Percentiles rank a stretch among this genome's conserved stretches.
Evolutionary conservation across 345 rosid species (phyloP).

Genomic region (Eucalyptus tenuipes): DNA sequence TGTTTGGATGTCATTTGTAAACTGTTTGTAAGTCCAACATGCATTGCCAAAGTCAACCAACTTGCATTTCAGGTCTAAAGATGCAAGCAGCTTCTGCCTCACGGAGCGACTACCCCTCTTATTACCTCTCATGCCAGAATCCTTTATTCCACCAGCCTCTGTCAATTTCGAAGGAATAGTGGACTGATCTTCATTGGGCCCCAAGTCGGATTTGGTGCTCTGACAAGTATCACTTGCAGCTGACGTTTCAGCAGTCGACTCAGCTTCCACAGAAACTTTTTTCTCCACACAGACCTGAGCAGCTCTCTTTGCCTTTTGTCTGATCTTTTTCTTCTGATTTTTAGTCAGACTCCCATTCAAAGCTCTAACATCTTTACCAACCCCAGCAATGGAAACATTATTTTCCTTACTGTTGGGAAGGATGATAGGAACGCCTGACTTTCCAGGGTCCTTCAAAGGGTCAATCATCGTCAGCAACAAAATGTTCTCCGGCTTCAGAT

Average conservation of each 20-base stretch:
- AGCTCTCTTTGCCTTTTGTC: slow-evolving; percentile 44
- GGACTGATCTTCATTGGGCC: slow-evolving; percentile 19
- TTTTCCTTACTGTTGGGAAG: slow-evolving; percentile 35
- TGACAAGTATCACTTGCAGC: slow-evolving; percentile 11
- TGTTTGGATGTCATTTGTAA: slow-evolving; percentile 66
- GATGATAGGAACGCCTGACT: slow-evolving; percentile 26
- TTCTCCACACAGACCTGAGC: slow-evolving; percentile 45
- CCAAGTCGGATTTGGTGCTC: slow-evolving; percentile 4
- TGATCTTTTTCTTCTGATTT: slow-evolving; percentile 52
- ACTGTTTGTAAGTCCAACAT: slow-evolving; percentile 76
- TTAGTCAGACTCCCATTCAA: slow-evolving; percentile 38
- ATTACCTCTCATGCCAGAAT: slow-evolving; percentile 7
- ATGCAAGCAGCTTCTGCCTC: slow-evolving; percentile 32
- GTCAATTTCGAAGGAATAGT: slow-evolving; percentile 16
- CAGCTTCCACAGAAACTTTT: slow-evolving; percentile 18
- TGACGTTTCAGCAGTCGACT: slow-evolving; percentile 20
- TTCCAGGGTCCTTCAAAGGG: slow-evolving; percentile 41
- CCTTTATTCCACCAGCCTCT: slow-evolving; percentile 29
- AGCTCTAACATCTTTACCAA: slow-evolving; percentile 1
- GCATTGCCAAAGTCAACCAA: slow-evolving; percentile 77
- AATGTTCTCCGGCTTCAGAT: slow-evolving; percentile 60
- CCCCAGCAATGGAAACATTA: slow-evolving; percentile 9
- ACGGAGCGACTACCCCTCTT: slow-evolving; percentile 38
- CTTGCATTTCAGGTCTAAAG: slow-evolving; percentile 50
- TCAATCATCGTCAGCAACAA: slow-evolving; percentile 52